Conservation (phyloP, 306 rosid species). For the Adenanthera pavonina region DNA sequence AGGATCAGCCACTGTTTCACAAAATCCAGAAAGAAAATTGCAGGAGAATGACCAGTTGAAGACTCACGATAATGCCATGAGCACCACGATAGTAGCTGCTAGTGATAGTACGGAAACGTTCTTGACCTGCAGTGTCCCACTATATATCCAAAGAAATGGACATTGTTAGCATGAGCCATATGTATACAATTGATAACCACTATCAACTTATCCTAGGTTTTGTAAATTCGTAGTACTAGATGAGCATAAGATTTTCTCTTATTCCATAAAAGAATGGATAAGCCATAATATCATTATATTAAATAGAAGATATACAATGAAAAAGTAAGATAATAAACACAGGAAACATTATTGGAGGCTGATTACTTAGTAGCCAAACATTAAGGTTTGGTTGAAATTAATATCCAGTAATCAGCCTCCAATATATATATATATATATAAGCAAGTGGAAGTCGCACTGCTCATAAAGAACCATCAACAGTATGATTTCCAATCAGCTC, state of each 20-base stretch:
- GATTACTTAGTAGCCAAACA: background rate
- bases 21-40: conserved; percentile 5
- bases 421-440: too few relatives aligned
- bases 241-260: background rate
- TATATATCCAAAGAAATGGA: conserved; percentile 44
- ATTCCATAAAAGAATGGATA: background rate
- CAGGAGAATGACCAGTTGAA: conserved; percentile 13
- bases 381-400: conserved; percentile 6
- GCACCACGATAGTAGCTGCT: conserved; percentile 99
- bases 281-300: background rate
- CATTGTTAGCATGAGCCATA: conserved; percentile 21
- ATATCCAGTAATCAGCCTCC: too few relatives aligned
- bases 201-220: background rate
- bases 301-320: background rate
- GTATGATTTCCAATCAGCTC: too few relatives aligned
- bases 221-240: background rate
- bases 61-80: conserved; percentile 94
- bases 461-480: too few relatives aligned
- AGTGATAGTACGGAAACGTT: conserved; percentile 97
- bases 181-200: conserved; percentile 3
- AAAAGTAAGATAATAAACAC: background rate
- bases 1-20: background rate
- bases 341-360: background rate
- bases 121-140: conserved; percentile 99
- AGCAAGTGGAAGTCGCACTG: too few relatives aligned